Conservation (phyloP, 2,329 filamentous ascomycete species). For the Venturia asperata region DNA sequence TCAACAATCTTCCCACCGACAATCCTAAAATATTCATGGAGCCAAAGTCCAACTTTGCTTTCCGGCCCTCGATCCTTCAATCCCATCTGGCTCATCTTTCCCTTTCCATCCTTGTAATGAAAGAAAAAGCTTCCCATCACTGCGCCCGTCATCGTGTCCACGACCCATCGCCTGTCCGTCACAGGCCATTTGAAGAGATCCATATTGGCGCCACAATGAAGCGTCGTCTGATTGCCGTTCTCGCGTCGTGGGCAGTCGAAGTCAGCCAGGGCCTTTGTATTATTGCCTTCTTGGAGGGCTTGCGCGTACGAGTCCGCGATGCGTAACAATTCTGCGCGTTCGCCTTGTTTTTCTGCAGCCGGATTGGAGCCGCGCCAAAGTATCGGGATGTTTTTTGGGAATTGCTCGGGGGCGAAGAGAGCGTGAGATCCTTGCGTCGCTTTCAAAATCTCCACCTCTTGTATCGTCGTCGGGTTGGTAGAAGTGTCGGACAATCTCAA, state of each 20-base stretch:
- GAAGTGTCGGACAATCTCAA: not conserved
- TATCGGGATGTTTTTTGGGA: not conserved
- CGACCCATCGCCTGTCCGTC: conserved; percentile 12
- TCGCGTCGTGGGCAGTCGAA: conserved; percentile 14
- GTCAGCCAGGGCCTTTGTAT: not conserved
- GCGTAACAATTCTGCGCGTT: not conserved
- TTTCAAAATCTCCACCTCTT: not conserved
- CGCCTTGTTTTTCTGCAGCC: not conserved
- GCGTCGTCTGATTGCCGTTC: conserved; percentile 13
- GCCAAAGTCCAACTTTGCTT: conserved; percentile 9
- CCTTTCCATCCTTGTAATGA: conserved; percentile 6
- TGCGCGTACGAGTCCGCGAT: not conserved
- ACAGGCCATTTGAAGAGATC: conserved; percentile 15
- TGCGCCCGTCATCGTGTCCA: conserved; percentile 7
- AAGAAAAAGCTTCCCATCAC: conserved; percentile 13
- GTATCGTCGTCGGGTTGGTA: not conserved
- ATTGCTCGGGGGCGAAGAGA: not conserved
- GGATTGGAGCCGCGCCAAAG: not conserved
- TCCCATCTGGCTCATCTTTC: not conserved
- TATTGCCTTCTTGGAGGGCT: not conserved
- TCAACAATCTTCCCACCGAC: not conserved
- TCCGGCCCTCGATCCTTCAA: not conserved
- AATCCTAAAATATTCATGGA: conserved; percentile 13
- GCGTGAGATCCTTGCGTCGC: not conserved
- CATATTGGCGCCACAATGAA: conserved; percentile 8